These are phyloP conservation scores for Hypoxylon fragiforme DNA, from an alignment of 495 filamentous ascomycete genomes.

Conservation along the genomic window DNA sequence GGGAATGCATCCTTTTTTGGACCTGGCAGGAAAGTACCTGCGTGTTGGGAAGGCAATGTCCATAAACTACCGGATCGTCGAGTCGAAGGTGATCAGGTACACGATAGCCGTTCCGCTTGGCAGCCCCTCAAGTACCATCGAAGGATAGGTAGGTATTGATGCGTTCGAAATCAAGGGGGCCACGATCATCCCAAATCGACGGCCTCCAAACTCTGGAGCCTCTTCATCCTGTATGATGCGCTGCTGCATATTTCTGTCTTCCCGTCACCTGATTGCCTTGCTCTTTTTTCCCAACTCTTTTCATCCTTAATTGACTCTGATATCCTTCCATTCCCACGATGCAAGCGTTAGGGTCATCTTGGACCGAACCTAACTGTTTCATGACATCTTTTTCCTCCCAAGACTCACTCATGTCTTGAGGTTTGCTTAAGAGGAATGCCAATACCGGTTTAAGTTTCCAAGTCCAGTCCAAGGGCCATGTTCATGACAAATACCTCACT, in stretches of 20 bases:
- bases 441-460: too few relatives aligned
- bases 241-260: conserved; percentile 3
- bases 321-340: too few relatives aligned
- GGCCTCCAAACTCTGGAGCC: neutral
- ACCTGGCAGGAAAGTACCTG: neutral
- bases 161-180: conserved; percentile 4
- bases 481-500: conserved; percentile 21
- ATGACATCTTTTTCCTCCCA: too few relatives aligned
- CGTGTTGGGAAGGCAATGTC: neutral
- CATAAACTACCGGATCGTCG: conserved; percentile 7
- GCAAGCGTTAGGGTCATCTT: too few relatives aligned
- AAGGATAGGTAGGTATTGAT: conserved; percentile 16
- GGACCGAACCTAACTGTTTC: too few relatives aligned
- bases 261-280: conserved; percentile 1
- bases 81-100: conserved; percentile 11
- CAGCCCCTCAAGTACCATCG: conserved; percentile 1
- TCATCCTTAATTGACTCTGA: neutral
- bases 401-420: neutral
- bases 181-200: conserved; percentile 3
- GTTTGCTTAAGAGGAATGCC: too few relatives aligned
- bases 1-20: conserved; percentile 11
- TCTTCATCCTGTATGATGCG: conserved; percentile 2
- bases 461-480: neutral
- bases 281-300: neutral
- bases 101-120: conserved; percentile 12